Conservation (phyloP, 192 early-diverging fungal species). For the Gamsiella multidivaricata region DNA sequence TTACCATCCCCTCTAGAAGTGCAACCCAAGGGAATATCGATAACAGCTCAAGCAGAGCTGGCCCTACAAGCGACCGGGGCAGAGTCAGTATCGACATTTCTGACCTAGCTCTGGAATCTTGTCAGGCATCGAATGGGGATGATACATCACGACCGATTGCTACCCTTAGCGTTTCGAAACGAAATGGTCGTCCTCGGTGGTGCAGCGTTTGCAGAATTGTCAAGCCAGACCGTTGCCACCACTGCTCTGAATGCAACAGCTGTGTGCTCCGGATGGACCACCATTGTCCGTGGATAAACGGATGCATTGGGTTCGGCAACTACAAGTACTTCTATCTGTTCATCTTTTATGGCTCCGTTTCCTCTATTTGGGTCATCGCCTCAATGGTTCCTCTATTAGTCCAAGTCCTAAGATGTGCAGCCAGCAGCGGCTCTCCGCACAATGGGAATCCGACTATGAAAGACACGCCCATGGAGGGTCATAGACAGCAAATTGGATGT, state of each 20-base stretch:
- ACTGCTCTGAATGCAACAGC: conserved; percentile 61
- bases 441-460: no score
- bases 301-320: conserved; percentile 62
- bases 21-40: not conserved
- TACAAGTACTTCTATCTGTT: conserved; percentile 65
- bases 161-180: conserved; percentile 32
- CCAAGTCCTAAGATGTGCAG: not conserved
- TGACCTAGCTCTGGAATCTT: not conserved
- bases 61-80: no score
- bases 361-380: conserved; percentile 49
- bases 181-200: conserved; percentile 34
- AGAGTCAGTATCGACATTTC: no score
- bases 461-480: no score
- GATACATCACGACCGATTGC: conserved; percentile 3
- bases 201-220: conserved; percentile 52
- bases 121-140: conserved; percentile 4
- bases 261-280: conserved; percentile 71
- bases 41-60: not conserved
- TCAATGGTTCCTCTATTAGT: conserved; percentile 51
- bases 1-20: not conserved
- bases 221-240: conserved; percentile 66
- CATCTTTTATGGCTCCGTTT: conserved; percentile 56
- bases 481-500: no score
- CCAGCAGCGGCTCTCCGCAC: not conserved
- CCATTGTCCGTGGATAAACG: conserved; percentile 61